phyloP scores from a whole-genome alignment of 805 yeast genomes.

The Yamadazyma tumulicola region DNA sequence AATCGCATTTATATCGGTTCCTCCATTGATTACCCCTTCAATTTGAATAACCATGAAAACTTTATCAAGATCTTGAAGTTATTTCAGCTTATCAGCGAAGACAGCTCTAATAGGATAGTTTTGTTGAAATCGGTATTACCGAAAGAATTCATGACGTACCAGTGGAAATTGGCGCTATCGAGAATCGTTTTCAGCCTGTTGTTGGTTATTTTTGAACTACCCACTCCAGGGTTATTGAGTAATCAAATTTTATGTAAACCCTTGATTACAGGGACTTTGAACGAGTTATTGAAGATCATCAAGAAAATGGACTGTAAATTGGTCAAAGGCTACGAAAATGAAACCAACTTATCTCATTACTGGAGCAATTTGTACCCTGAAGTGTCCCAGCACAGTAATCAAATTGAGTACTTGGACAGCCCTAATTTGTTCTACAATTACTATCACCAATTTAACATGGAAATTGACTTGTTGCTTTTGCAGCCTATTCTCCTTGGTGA shows the following conservation, averaged over 20 bases:
- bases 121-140: slow-evolving; percentile 50
- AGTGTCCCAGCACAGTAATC: slow-evolving; percentile 5
- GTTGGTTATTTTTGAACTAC: slow-evolving; percentile 68
- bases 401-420: slow-evolving; percentile 37
- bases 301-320: slow-evolving; percentile 75
- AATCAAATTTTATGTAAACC: slow-evolving; percentile 82
- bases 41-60: slow-evolving; percentile 11
- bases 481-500: slow-evolving; percentile 91
- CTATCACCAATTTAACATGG: slow-evolving; percentile 47
- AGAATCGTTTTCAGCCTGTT: slow-evolving; percentile 75
- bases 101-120: slow-evolving; percentile 35
- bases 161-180: slow-evolving; percentile 84
- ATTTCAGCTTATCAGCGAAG: slow-evolving; percentile 33
- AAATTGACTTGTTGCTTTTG: slow-evolving; percentile 71
- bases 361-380: slow-evolving; percentile 48
- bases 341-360: slow-evolving; percentile 51
- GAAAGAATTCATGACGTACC: slow-evolving; percentile 62
- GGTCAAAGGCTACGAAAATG: slow-evolving; percentile 67
- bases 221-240: slow-evolving; percentile 54
- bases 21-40: slow-evolving; percentile 9
- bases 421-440: slow-evolving; percentile 69
- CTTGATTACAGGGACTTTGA: slow-evolving; percentile 71
- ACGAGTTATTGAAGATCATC: slow-evolving; percentile 69
- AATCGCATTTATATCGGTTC: slow-evolving; percentile 45
- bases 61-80: slow-evolving; percentile 22